Evolutionary conservation across 306 rosid genomes (phyloP).

Genomic region (Sophora flavescens): DNA sequence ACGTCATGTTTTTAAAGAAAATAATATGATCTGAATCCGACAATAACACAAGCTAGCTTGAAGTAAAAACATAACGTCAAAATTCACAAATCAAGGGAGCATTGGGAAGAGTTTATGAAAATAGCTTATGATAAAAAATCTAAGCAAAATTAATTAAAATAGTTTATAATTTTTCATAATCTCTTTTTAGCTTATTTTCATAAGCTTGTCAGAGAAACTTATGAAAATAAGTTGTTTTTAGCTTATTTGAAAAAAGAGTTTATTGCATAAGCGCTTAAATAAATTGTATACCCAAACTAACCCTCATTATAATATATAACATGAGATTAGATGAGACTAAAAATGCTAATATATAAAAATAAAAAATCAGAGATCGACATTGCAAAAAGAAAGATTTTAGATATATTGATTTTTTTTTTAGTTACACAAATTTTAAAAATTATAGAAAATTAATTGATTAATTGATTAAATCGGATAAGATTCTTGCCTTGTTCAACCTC

Average conservation of each 20-base stretch:
- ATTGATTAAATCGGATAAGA: constrained; percentile 38
- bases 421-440: background rate
- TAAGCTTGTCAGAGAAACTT: too few species aligned
- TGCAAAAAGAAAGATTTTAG: background rate
- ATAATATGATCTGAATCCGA: background rate
- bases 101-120: too few species aligned
- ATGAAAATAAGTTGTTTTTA: too few species aligned
- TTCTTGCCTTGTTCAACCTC: constrained; percentile 55
- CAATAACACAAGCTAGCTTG: background rate
- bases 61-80: constrained; percentile 4
- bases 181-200: too few species aligned
- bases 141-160: too few species aligned
- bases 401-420: background rate
- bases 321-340: constrained; percentile 3
- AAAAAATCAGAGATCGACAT: constrained; percentile 13
- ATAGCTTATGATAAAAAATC: too few species aligned
- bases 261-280: too few species aligned
- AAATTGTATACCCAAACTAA: too few species aligned
- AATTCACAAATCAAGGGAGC: constrained; percentile 8
- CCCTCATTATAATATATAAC: too few species aligned
- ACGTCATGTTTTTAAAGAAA: background rate
- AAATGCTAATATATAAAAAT: background rate
- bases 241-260: too few species aligned
- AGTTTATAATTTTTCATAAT: too few species aligned
- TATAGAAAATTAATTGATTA: background rate